Evolutionary conservation across 495 filamentous ascomycete species (phyloP).

Genomic region (Podospora tetraspora): DNA sequence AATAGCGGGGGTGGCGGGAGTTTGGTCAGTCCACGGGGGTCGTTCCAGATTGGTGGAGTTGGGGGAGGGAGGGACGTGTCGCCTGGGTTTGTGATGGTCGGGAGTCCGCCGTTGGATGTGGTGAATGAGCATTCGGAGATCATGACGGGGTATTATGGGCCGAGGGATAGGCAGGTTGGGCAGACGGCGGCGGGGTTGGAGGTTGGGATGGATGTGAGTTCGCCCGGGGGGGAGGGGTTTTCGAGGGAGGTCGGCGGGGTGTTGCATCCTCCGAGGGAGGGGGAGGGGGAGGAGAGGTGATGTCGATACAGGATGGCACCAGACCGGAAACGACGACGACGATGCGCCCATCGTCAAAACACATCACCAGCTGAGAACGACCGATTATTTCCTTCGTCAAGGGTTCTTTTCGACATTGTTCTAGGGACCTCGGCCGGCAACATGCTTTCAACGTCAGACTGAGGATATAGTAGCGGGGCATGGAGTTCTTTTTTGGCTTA

Average conservation of each 20-base stretch:
- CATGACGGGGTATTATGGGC: constrained; percentile 35
- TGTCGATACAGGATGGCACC: too few relatives aligned
- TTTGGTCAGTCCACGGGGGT: constrained; percentile 9
- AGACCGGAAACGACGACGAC: not conserved
- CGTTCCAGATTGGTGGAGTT: constrained; percentile 11
- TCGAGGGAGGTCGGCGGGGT: not conserved
- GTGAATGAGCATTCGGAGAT: constrained; percentile 31
- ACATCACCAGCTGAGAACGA: not conserved
- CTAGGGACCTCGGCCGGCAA: too few relatives aligned
- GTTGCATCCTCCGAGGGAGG: not conserved
- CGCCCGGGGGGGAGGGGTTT: not conserved
- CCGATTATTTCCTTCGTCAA: not conserved
- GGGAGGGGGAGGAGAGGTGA: not conserved
- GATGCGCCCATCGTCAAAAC: too few relatives aligned
- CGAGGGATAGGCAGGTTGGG: constrained; percentile 24
- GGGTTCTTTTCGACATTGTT: not conserved
- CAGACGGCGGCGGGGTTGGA: constrained; percentile 30
- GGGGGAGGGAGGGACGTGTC: constrained; percentile 3
- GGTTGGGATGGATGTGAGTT: constrained; percentile 14
- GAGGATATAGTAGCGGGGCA: not conserved
- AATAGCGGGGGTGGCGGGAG: constrained; percentile 5
- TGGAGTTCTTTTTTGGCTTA: not conserved
- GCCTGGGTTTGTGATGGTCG: constrained; percentile 3
- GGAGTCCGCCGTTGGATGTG: constrained; percentile 21
- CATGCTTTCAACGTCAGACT: not conserved